Base-by-base conservation (phyloP, 306 rosid genomes). In the Sicyos edulis region DNA sequence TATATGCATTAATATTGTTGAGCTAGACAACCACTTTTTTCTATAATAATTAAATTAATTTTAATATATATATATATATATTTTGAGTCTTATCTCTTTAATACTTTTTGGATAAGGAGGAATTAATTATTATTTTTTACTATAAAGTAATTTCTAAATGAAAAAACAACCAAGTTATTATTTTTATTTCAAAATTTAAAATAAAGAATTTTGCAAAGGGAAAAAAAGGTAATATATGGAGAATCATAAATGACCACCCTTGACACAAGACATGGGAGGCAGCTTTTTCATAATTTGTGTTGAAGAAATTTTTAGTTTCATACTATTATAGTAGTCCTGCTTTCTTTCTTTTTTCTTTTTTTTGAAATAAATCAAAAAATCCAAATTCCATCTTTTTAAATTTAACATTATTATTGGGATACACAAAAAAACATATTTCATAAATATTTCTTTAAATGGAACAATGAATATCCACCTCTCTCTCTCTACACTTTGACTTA, bases 401-500 rank as follows among this genome's bases (percentile, higher is more conserved):
- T 61, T 61, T 15, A 61, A 61, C 47, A 34, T 17, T 60, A 26
- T 60, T 60, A 26, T 26, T 60, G 6, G 12, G 11, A 60, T 60
- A 60, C 19, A 13, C 42, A 17, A 26, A 26, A 26, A 26, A 26
- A 26, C 29, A 26, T 26, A 58, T 13, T 5, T 21, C 34, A 11
- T 24, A 29, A 60, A 26, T 29, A 32, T 32, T 29, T 7, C 10
- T 16, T 21, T 10, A 10, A 16, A 66, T n/a, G 37, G 53, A 64
- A 64, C 19, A 42, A 9, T 64, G 52, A 42, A 42, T 44, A 76
- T 77, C 81, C 26, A 24, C 51, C 70, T 12, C 87, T 59, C 65
- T 59, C 66, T 59, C 44, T 59, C 66, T 26, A 54, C 11, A 72
- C 75, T 87, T 88, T 92, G 98, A 90, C 90, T 82, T 92, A 63